Percentiles rank a stretch among this genome's conserved stretches.
phyloP scores from a whole-genome alignment of 2,329 filamentous ascomycete species.

The Plenodomus tracheiphilus region DNA sequence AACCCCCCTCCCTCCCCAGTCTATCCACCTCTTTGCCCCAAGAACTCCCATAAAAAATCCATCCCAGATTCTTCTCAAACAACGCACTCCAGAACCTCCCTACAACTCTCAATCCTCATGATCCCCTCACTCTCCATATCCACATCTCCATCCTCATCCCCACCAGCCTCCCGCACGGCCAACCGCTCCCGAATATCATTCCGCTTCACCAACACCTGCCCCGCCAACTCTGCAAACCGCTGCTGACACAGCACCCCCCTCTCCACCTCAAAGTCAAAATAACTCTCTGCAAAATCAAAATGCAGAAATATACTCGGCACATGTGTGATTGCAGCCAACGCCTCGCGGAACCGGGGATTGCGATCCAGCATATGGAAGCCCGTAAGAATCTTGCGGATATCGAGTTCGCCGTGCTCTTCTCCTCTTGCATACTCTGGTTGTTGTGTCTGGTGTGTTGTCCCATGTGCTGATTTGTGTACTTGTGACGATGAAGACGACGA shows the following conservation, averaged over 20 bases:
- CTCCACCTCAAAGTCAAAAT: constrained; percentile 22
- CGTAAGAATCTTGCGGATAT: constrained; percentile 23
- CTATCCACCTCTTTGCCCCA: too few relatives aligned
- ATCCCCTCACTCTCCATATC: constrained; percentile 3
- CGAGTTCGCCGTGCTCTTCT: constrained; percentile 11
- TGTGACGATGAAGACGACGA: not conserved
- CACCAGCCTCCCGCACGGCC: constrained; percentile 19
- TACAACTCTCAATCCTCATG: not conserved
- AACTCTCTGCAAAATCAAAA: constrained; percentile 38
- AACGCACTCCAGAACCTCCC: not conserved
- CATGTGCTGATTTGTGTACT: not conserved
- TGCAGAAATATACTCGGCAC: constrained; percentile 15
- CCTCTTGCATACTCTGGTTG: constrained; percentile 6
- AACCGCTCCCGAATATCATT: constrained; percentile 28
- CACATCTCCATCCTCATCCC: constrained; percentile 1
- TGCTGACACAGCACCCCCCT: constrained; percentile 16
- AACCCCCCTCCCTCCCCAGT: too few relatives aligned
- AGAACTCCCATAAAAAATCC: too few relatives aligned
- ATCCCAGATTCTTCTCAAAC: not conserved
- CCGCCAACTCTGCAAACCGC: constrained; percentile 29
- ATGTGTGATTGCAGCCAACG: constrained; percentile 15
- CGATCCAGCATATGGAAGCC: constrained; percentile 30
- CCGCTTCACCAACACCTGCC: constrained; percentile 34
- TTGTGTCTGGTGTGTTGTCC: not conserved
- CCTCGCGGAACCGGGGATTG: constrained; percentile 17